Base-by-base conservation (phyloP, 2,329 filamentous ascomycete species). In the Alternaria metachromatica region DNA sequence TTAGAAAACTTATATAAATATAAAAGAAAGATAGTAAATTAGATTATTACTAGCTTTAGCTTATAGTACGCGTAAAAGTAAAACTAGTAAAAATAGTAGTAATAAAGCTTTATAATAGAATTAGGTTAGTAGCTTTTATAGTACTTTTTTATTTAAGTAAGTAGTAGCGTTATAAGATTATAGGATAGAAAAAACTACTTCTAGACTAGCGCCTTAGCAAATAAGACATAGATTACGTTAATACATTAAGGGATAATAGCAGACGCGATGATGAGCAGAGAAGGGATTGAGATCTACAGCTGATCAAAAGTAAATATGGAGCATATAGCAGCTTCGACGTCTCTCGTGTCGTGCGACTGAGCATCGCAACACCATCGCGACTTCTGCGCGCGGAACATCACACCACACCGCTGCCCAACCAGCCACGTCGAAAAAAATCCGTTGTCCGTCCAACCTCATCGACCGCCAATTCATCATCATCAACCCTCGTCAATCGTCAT, bases 401-500 rank as follows among this genome's bases (percentile, higher is more conserved):
- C 28, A 53, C 49, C 49, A 53, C 28, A 53, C 49, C 49, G 49
- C 49, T 13, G 23, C 7, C 23, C 33, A 55, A 43, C 51, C 53
- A 37, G 46, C 55, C 45, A 53, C 45, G 15, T 46, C 25, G 30
- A 61, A 46, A 55, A 48, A 41, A 49, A 49, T 15, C 18, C 26
- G 55, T 54, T 62, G 60, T 33, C 60, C 28, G 6, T 49, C 55
- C 60, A 62, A 55, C 56, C 56, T 60, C 56, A 55, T 55, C 33
- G 37, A 41, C 37, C 37, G 37, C 37, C n/a, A 43, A 18, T n/a
- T 9, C 51, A 26, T 33, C 33, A 26, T 23, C 46, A 33, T 26
- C 58, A 49, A 33, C 44, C 9, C 28, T 21, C 44, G 48, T 44
- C 51, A 48, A 43, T 58, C 33, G 12, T 49, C 30, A 28, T 55